Conservation (phyloP, 192 early-diverging fungal genomes). For the Coemansia sp. region DNA sequence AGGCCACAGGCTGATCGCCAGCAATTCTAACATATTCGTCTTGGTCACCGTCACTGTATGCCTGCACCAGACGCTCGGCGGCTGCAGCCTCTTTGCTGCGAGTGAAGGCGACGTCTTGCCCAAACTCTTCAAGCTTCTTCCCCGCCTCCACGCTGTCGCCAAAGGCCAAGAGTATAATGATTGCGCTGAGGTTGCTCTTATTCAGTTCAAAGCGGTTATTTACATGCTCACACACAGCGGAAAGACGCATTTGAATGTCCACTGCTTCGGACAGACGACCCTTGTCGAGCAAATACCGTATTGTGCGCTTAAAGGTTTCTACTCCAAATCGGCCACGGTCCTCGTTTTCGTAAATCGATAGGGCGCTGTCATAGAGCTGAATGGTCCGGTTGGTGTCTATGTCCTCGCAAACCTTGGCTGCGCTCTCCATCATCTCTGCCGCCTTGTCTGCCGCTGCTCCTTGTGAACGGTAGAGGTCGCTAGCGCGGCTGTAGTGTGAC, state of each 20-base stretch:
- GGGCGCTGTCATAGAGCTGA: conserved; percentile 38
- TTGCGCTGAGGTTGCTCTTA: conserved; percentile 32
- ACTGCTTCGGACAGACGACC: conserved; percentile 33
- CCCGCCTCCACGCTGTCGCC: conserved; percentile 42
- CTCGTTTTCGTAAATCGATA: conserved; percentile 44
- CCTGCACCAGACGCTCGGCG: conserved; percentile 41
- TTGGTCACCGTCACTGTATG: conserved; percentile 41
- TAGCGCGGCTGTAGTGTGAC: conserved; percentile 36
- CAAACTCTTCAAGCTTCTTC: conserved; percentile 46
- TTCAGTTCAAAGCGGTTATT: conserved; percentile 32
- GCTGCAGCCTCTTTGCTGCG: conserved; percentile 34
- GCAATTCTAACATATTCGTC: conserved; percentile 24
- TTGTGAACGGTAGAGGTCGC: conserved; percentile 41
- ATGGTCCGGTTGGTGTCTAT: conserved; percentile 32
- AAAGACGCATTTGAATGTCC: conserved; percentile 27
- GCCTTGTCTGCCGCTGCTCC: conserved; percentile 45
- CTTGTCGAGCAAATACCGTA: conserved; percentile 28
- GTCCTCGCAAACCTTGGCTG: conserved; percentile 34
- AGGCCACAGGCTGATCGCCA: conserved; percentile 21
- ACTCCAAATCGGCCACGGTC: conserved; percentile 45
- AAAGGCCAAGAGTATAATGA: conserved; percentile 43
- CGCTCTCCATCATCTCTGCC: conserved; percentile 47
- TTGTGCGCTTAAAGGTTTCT: conserved; percentile 34
- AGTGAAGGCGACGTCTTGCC: conserved; percentile 23
- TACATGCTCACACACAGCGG: conserved; percentile 39